Conservation (phyloP, 305 asterid species). For the Fraxinus velutina region DNA sequence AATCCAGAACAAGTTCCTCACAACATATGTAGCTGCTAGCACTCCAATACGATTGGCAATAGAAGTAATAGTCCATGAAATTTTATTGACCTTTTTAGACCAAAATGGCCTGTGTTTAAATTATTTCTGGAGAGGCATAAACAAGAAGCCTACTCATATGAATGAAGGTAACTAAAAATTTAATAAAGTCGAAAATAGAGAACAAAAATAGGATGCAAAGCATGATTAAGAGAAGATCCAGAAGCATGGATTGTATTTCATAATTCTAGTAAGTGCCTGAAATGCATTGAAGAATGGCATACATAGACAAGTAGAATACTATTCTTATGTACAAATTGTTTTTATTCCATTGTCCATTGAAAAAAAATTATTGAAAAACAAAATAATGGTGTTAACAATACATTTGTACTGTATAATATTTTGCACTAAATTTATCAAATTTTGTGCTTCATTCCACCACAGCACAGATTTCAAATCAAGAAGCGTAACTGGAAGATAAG, state of each 20-base stretch:
- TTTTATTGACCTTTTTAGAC: neutral
- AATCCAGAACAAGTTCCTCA: neutral
- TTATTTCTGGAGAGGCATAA: neutral
- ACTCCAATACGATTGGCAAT: neutral
- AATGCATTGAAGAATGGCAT: neutral
- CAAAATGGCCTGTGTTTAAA: neutral
- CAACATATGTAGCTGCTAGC: neutral
- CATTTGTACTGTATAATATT: too few relatives aligned
- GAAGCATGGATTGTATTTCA: neutral
- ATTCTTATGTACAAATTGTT: neutral
- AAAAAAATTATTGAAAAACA: too few relatives aligned
- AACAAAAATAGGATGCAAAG: neutral
- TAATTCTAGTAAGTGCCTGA: neutral
- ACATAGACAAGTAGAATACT: too few relatives aligned
- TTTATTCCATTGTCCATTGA: neutral
- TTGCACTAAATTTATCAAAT: neutral
- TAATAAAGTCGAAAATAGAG: neutral
- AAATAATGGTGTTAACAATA: too few relatives aligned
- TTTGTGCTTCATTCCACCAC: neutral
- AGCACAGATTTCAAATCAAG: constrained; percentile 9
- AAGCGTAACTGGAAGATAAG: neutral
- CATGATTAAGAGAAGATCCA: neutral
- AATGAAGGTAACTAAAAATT: neutral
- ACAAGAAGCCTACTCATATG: neutral
- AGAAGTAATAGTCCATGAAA: neutral